Percentiles rank a stretch among this genome's conserved stretches.
Conservation (phyloP, 2,329 filamentous ascomycete species). For the Neoscytalidium dimidiatum region DNA sequence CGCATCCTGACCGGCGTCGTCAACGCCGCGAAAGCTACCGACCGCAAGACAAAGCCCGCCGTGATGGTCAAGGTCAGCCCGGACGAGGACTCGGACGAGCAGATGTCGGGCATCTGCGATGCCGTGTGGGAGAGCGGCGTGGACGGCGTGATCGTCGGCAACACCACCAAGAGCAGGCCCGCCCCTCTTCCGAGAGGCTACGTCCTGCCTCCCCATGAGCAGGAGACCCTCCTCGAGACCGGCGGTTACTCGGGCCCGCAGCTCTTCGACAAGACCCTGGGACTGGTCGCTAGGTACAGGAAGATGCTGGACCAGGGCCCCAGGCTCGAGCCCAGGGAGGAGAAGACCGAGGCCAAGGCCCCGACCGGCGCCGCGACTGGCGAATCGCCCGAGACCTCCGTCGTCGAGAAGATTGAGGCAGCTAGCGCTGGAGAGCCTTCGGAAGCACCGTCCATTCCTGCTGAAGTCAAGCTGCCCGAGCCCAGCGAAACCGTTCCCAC, state of each 20-base stretch:
- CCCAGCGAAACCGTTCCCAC: constrained; percentile 14
- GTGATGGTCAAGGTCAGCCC: constrained; percentile 99
- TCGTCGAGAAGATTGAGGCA: background rate
- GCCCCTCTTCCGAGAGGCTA: constrained; percentile 69
- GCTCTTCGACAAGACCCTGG: constrained; percentile 78
- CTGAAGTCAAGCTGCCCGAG: constrained; percentile 17
- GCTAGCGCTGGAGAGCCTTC: background rate
- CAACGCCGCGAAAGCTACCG: constrained; percentile 67
- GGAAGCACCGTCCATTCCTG: background rate
- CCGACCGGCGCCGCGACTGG: background rate
- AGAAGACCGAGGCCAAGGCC: constrained; percentile 2
- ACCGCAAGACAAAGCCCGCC: constrained; percentile 70
- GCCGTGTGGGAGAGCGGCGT: constrained; percentile 83
- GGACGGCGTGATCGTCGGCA: constrained; percentile 94
- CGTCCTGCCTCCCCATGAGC: constrained; percentile 66
- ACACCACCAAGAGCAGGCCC: constrained; percentile 85
- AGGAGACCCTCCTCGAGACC: constrained; percentile 68
- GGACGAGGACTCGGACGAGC: constrained; percentile 83
- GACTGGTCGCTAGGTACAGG: constrained; percentile 79
- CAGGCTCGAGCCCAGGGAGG: constrained; percentile 22
- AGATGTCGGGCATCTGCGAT: constrained; percentile 85
- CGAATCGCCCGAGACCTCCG: background rate
- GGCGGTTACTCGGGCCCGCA: constrained; percentile 91
- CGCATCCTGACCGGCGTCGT: constrained; percentile 81
- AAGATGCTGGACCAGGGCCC: constrained; percentile 49